A percentile compares a stretch with the other conserved stretches of the same genome.
Conservation (phyloP, 768 basidiomycete genomes). For the Trametes cinnabarina region DNA sequence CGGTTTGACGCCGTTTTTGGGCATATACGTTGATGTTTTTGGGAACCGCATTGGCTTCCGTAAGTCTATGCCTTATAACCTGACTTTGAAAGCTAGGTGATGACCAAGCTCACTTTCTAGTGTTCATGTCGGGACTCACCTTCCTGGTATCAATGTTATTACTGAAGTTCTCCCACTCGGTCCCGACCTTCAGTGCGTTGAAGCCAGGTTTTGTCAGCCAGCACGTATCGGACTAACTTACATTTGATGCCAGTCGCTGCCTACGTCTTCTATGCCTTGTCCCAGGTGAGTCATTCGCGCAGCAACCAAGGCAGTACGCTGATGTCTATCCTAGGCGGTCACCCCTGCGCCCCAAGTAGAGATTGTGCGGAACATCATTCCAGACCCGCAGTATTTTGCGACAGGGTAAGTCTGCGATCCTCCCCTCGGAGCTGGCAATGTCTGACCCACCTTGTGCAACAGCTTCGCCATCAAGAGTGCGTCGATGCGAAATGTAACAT, state of each 20-base stretch:
- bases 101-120: too few relatives aligned
- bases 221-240: background rate
- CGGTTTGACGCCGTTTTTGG: conserved; percentile 40
- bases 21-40: conserved; percentile 40
- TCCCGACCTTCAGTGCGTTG: conserved; percentile 37
- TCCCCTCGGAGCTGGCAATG: background rate
- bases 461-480: conserved; percentile 43
- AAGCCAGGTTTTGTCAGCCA: background rate
- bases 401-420: conserved; percentile 31
- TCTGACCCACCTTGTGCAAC: background rate
- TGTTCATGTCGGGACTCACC: conserved; percentile 39
- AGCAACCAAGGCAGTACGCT: background rate
- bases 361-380: conserved; percentile 41
- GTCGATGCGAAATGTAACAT: conserved; percentile 6
- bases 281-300: conserved; percentile 30
- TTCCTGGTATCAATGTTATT: conserved; percentile 43
- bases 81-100: too few relatives aligned
- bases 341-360: conserved; percentile 39
- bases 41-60: conserved; percentile 40
- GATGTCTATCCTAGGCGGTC: conserved; percentile 22
- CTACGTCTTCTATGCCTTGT: conserved; percentile 42
- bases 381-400: conserved; percentile 41
- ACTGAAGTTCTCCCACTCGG: conserved; percentile 38
- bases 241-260: conserved; percentile 33
- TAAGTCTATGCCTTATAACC: too few relatives aligned